Evolutionary conservation across 164 flowering plant genomes (phyloP).

Genomic region (Umbilicus rupestris): DNA sequence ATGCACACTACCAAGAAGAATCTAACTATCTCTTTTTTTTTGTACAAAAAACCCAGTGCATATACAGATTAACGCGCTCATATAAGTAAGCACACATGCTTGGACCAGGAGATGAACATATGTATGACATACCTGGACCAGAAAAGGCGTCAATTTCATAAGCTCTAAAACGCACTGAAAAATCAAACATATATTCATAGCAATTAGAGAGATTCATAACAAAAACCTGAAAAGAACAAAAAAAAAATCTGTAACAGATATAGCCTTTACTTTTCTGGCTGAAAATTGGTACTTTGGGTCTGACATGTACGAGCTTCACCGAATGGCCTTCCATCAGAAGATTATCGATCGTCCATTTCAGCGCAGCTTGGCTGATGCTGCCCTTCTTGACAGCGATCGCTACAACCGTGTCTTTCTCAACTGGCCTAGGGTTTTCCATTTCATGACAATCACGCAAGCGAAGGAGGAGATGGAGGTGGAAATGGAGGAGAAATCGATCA

Average conservation of each 20-base stretch:
- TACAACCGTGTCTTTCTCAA: background rate
- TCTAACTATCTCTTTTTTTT: background rate
- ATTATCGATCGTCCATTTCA: constrained; percentile 9
- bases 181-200: background rate
- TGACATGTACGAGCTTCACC: background rate
- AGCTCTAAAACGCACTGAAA: background rate
- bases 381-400: constrained; percentile 4
- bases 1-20: background rate
- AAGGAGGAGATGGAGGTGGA: background rate
- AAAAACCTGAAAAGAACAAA: too few species aligned
- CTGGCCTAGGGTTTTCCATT: background rate
- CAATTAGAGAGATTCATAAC: too few species aligned
- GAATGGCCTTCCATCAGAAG: background rate
- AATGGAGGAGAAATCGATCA: too few species aligned
- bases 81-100: background rate
- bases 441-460: background rate
- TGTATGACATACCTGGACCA: background rate
- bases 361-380: constrained; percentile 5
- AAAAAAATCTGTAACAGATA: too few species aligned
- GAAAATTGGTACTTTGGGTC: background rate
- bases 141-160: background rate
- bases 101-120: too few species aligned
- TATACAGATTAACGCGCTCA: background rate
- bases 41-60: background rate
- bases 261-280: background rate